Percentiles rank a stretch among this genome's conserved stretches.
Conservation (phyloP, 1,139 yeast species). For the Candida sanyaensis region DNA sequence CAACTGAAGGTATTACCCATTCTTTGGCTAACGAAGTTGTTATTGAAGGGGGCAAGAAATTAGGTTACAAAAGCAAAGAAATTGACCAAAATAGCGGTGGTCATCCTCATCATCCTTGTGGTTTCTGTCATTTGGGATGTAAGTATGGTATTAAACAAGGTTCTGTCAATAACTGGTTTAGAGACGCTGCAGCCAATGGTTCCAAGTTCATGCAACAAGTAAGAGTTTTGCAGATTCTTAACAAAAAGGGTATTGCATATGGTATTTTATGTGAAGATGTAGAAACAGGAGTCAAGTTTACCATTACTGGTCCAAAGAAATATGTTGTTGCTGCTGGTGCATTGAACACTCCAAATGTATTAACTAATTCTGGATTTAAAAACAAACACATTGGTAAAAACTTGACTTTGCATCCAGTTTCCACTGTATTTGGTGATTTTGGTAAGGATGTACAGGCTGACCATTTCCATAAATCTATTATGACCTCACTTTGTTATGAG, state of each 20-base stretch:
- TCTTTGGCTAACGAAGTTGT: slow-evolving; percentile 50
- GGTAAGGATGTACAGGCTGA: slow-evolving; percentile 34
- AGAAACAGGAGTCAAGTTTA: slow-evolving; percentile 30
- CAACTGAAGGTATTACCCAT: slow-evolving; percentile 42
- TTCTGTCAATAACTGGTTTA: slow-evolving; percentile 52
- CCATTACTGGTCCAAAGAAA: slow-evolving; percentile 48
- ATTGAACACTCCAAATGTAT: slow-evolving; percentile 52
- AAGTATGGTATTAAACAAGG: slow-evolving; percentile 59
- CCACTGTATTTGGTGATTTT: slow-evolving; percentile 45
- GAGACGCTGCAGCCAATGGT: slow-evolving; percentile 52
- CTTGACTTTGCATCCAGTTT: slow-evolving; percentile 56
- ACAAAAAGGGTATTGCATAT: slow-evolving; percentile 43
- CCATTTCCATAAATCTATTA: slow-evolving; percentile 46
- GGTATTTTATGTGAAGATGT: slow-evolving; percentile 43
- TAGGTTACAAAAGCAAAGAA: slow-evolving; percentile 45
- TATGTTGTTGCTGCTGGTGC: slow-evolving; percentile 54
- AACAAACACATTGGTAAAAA: slow-evolving; percentile 57
- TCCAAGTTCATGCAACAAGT: slow-evolving; percentile 52
- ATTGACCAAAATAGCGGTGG: slow-evolving; percentile 55
- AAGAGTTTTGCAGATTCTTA: slow-evolving; percentile 40
- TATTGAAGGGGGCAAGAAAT: slow-evolving; percentile 47
- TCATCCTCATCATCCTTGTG: slow-evolving; percentile 50
- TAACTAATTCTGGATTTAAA: slow-evolving; percentile 53
- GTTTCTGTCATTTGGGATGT: slow-evolving; percentile 57
- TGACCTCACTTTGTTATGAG: slow-evolving; percentile 54